phyloP scores from a whole-genome alignment of 768 basidiomycete genomes.

The Pleurotus tuber-regium region DNA sequence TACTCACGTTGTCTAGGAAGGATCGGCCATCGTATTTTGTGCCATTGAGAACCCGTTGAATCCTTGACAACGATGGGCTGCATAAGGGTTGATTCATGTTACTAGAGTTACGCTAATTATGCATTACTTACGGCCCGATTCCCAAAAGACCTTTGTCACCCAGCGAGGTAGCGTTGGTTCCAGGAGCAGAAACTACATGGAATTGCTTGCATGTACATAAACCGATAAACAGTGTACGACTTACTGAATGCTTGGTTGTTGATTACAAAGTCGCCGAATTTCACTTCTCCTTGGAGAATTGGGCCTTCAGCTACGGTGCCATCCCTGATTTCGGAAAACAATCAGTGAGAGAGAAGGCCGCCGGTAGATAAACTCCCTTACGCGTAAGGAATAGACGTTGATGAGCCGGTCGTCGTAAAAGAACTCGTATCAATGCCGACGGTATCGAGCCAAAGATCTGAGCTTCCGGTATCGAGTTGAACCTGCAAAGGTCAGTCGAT shows the following conservation, averaged over 20 bases:
- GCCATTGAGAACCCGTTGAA: not conserved
- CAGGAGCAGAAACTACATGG: constrained; percentile 8
- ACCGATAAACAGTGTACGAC: too few relatives aligned
- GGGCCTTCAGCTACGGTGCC: constrained; percentile 4
- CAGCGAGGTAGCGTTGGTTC: constrained; percentile 1
- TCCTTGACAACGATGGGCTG: not conserved
- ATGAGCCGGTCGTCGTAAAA: constrained; percentile 1
- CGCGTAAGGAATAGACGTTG: not conserved
- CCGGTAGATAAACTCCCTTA: too few relatives aligned
- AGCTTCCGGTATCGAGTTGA: constrained; percentile 10
- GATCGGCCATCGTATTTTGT: not conserved
- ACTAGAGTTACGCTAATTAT: not conserved
- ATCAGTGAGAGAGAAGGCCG: not conserved
- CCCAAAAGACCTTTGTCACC: constrained; percentile 8
- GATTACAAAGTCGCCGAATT: not conserved
- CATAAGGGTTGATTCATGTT: not conserved
- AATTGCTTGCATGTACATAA: too few relatives aligned
- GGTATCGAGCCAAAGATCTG: constrained; percentile 10
- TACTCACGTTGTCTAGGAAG: constrained; percentile 9
- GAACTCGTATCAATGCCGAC: not conserved
- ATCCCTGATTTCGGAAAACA: too few relatives aligned
- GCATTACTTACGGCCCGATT: not conserved
- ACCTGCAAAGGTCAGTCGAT: not conserved
- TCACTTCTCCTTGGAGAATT: not conserved
- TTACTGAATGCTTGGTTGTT: constrained; percentile 8